Base-by-base conservation (phyloP, 78 protist species). In the Dictyostelium firmibasis region DNA sequence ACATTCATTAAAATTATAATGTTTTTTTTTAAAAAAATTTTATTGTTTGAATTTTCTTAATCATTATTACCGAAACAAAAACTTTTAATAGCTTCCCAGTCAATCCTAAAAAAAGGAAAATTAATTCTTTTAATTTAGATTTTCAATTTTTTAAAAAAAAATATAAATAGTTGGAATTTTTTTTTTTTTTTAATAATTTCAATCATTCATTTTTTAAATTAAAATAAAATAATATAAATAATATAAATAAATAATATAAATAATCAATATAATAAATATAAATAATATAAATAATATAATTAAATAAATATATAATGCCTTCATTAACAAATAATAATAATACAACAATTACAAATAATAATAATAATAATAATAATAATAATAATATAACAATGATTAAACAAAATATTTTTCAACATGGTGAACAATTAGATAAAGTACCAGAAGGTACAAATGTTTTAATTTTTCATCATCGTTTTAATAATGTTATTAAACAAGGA, bases 11-110 rank as follows among this genome's bases (percentile, higher is more conserved):
- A 50, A 50, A 50, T 50, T 16, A 50, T 18, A 4, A 16, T 5
- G 10, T 1, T 0, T 1, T 13, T 50, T 50, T 4, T 16, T 16
- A 50, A 50, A 50, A 50, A 50, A 50, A 50, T 50, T 16, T 50
- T 50, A 50, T 50, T 50, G 62, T 50, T 50, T 50, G 62, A 50
- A 50, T 50, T 50, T 50, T 50, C 62, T 50, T 50, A 50, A 50
- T 50, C 62, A 50, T 50, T 50, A 64, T 64, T 64, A 64, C 74
- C 74, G 74, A 64, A 64, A 64, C 74, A 60, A 60, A 64, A 64
- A 64, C 74, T 50, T 50, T 50, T 50, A 50, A 50, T 50, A 50
- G 62, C 62, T 16, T 64, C 74, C 74, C 31, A 25, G 74, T 64
- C 27, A 25, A n/a, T n/a, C 74, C 74, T 64, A 64, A 64, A 64